phyloP scores from a whole-genome alignment of 2,329 filamentous ascomycete species.

The Exophiala phaeomuriformis region DNA sequence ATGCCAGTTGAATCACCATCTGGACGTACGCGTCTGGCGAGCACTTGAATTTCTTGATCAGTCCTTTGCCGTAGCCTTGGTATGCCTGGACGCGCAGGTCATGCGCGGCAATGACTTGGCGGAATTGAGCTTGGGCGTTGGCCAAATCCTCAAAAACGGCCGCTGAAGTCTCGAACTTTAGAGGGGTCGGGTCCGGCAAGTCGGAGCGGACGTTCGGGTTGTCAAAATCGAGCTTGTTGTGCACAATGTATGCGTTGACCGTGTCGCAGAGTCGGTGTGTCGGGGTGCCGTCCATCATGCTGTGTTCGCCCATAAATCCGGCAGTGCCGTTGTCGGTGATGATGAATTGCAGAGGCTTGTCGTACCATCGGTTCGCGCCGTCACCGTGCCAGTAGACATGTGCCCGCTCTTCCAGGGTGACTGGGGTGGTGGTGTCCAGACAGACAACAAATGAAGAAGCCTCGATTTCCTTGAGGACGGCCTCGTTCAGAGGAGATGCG shows the following conservation, averaged over 20 bases:
- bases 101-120: conserved; percentile 72
- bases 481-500: conserved; percentile 70
- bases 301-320: conserved; percentile 97
- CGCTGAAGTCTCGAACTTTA: conserved; percentile 71
- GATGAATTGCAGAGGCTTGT: conserved; percentile 98
- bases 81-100: conserved; percentile 91
- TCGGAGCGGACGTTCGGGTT: conserved; percentile 69
- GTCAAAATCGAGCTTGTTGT: conserved; percentile 87
- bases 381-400: conserved; percentile 98
- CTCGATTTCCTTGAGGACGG: conserved; percentile 73
- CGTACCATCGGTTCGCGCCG: conserved; percentile 90
- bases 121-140: conserved; percentile 70
- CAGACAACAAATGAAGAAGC: conserved; percentile 85
- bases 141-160: conserved; percentile 71
- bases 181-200: conserved; percentile 68
- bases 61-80: conserved; percentile 93
- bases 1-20: conserved; percentile 96
- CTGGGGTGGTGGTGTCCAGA: conserved; percentile 81
- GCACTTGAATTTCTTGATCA: conserved; percentile 99
- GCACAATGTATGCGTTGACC: conserved; percentile 83
- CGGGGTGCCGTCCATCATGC: conserved; percentile 99
- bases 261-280: conserved; percentile 96
- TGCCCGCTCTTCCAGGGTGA: conserved; percentile 91
- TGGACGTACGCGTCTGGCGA: conserved; percentile 96
- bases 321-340: conserved; percentile 96